Evolutionary conservation across 805 yeast genomes (phyloP).

Genomic region (Barnettozyma californica): DNA sequence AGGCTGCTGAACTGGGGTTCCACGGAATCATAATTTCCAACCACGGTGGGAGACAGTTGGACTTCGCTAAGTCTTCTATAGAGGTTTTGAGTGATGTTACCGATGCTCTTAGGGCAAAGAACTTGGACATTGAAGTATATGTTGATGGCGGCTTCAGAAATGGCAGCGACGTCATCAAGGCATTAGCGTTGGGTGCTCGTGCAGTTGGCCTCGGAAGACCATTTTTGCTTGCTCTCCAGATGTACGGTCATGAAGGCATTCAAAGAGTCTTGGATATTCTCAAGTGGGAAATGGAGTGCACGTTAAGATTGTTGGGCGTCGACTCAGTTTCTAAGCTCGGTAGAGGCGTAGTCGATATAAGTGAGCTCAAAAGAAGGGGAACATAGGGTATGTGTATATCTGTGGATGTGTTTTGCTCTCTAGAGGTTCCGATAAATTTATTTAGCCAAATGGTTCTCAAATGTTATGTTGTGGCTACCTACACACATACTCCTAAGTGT

Average conservation of each 20-base stretch:
- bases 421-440: too few relatives aligned
- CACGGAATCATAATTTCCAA: constrained; percentile 65
- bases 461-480: too few relatives aligned
- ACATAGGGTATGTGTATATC: too few relatives aligned
- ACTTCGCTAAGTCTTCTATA: constrained; percentile 46
- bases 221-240: constrained; percentile 69
- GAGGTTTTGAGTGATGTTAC: constrained; percentile 8
- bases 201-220: constrained; percentile 77
- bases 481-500: too few relatives aligned
- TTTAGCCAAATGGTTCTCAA: too few relatives aligned
- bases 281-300: too few relatives aligned
- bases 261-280: constrained; percentile 34
- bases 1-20: constrained; percentile 53
- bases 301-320: too few relatives aligned
- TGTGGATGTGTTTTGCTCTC: too few relatives aligned
- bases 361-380: too few relatives aligned
- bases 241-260: constrained; percentile 76
- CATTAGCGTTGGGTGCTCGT: constrained; percentile 70
- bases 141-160: constrained; percentile 77
- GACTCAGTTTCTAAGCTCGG: too few relatives aligned
- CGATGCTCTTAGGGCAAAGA: constrained; percentile 12
- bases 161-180: constrained; percentile 74
- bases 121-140: constrained; percentile 48
- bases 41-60: constrained; percentile 73
- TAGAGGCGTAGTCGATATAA: too few relatives aligned